Conservation (phyloP, 2,329 filamentous ascomycete genomes). For the Aspergillus viridinutans region DNA sequence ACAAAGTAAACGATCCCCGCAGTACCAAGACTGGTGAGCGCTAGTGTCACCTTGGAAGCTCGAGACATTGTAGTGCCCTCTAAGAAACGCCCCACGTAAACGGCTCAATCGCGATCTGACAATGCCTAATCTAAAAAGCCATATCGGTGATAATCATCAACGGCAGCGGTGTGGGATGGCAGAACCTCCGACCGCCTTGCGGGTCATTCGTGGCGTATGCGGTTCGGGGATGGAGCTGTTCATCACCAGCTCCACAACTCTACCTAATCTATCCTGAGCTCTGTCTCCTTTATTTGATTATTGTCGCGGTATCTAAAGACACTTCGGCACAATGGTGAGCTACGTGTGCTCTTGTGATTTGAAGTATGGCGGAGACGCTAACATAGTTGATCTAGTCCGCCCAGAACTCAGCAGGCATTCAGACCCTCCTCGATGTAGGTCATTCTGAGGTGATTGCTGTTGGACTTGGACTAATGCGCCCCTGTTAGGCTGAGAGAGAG, state of each 20-base stretch:
- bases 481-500: slow-evolving; percentile 81
- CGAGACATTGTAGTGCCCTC: slow-evolving; percentile 66
- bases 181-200: slow-evolving; percentile 33
- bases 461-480: slow-evolving; percentile 7
- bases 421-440: slow-evolving; percentile 95
- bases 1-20: slow-evolving; percentile 76
- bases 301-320: background rate
- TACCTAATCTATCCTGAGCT: slow-evolving; percentile 15
- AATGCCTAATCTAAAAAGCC: slow-evolving; percentile 1
- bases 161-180: slow-evolving; percentile 28
- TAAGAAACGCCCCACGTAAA: background rate
- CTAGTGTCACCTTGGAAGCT: slow-evolving; percentile 80
- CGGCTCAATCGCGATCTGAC: background rate
- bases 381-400: slow-evolving; percentile 63
- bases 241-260: slow-evolving; percentile 26
- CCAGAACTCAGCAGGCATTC: slow-evolving; percentile 97
- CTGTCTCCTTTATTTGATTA: slow-evolving; percentile 6
- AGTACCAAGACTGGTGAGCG: slow-evolving; percentile 71
- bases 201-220: slow-evolving; percentile 27
- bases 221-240: slow-evolving; percentile 18
- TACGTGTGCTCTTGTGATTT: background rate
- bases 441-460: slow-evolving; percentile 1
- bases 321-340: slow-evolving; percentile 22
- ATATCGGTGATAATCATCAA: slow-evolving; percentile 24
- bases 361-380: slow-evolving; percentile 13